Base-by-base conservation (phyloP, 2,329 filamentous ascomycete species). In the Celoporthe dispersa region DNA sequence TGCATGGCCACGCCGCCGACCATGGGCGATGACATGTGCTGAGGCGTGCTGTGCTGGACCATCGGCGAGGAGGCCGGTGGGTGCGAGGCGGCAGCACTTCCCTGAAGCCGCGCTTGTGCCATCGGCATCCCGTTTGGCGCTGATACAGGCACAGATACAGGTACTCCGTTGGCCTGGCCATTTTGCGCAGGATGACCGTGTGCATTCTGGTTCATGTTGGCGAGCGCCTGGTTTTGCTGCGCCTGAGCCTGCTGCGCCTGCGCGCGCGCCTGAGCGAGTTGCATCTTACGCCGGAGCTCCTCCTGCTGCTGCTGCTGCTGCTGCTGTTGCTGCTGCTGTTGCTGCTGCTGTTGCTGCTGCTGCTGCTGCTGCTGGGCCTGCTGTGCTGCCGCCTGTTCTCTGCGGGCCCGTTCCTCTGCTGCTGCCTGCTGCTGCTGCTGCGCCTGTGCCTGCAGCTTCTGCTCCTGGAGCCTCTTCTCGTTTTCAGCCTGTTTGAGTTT, bases 61-160 rank as follows among this genome's bases (percentile, higher is more conserved):
- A 89, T 82, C 0, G 92, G 92, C n/a, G 92, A 93, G 11, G 90
- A 90, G 1, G 88, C 89, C 4, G 87, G 85, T 22, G 87, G 82
- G 75, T 92, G 90, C 1, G 88, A 86, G 9, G 88, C 86, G 73
- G 90, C 86, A 64, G 90, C 86, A 63, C 62, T 41, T n/a, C 83
- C 81, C 28, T 82, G 81, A 72, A 88, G 87, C 12, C 86, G 82
- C 41, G 82, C 79, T 67, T 82, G 78, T 16, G 81, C 79, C 70
- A 80, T 79, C 12, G 82, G 71, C 74, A 81, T 81, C 33, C 78
- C 78, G 69, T 74, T 75, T 11, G 79, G 69, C 16, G 64, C 69
- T 25, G 71, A 70, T 5, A 67, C 71, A 44, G 68, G 79, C 69
- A 86, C 53, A 37, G 68, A 68, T 6, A 62, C 69, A 35, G 69